Evolutionary conservation across 768 basidiomycete genomes (phyloP).

Genomic region (Boletus reticulatus): DNA sequence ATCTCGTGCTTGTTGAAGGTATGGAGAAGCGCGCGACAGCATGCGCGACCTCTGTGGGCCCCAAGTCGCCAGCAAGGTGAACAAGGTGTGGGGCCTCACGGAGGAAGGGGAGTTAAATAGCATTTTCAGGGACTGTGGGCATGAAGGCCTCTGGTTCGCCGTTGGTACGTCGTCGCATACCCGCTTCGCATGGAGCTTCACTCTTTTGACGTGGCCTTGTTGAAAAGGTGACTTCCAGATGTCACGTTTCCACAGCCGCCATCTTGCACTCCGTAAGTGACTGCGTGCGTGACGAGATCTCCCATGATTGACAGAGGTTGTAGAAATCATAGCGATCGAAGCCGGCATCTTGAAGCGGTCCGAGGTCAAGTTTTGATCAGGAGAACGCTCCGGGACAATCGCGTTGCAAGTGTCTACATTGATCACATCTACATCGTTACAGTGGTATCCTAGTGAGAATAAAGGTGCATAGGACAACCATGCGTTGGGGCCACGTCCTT

Average conservation of each 20-base stretch:
- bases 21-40: conserved; percentile 42
- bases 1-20: conserved; percentile 29
- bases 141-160: conserved; percentile 36
- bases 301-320: neutral
- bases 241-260: conserved; percentile 30
- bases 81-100: conserved; percentile 45
- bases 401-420: too few relatives aligned
- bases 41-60: conserved; percentile 46
- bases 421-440: too few relatives aligned
- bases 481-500: too few relatives aligned
- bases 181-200: neutral
- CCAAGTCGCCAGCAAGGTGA: conserved; percentile 43
- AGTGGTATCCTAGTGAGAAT: too few relatives aligned
- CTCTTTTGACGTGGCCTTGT: neutral
- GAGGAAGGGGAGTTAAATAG: conserved; percentile 59
- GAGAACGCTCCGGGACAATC: neutral
- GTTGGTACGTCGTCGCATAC: conserved; percentile 19
- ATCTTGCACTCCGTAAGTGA: conserved; percentile 30
- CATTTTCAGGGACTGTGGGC: conserved; percentile 30
- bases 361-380: conserved; percentile 17
- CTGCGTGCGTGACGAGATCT: neutral
- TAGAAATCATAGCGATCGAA: conserved; percentile 33
- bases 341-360: conserved; percentile 25
- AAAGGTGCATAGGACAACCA: too few relatives aligned
- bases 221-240: conserved; percentile 20